Percentiles rank a stretch among this genome's conserved stretches.
phyloP scores from a whole-genome alignment of 306 rosid genomes.

The Macrotyloma uniflorum region DNA sequence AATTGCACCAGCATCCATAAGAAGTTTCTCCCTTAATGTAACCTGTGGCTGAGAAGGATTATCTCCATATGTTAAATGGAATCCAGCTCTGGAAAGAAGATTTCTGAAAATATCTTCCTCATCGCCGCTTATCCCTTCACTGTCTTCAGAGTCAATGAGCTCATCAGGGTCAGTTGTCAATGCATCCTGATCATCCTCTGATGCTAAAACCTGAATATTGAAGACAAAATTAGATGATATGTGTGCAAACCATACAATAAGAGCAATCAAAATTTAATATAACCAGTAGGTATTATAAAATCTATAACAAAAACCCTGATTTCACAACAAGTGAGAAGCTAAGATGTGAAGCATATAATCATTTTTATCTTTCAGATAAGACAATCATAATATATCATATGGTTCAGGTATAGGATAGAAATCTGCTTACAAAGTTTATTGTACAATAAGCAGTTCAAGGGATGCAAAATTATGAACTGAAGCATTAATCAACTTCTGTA shows the following conservation, averaged over 20 bases:
- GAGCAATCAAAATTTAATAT: constrained; percentile 3
- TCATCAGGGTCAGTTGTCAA: constrained; percentile 99
- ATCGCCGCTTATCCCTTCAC: constrained; percentile 96
- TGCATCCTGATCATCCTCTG: constrained; percentile 97
- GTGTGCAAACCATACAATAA: constrained; percentile 32
- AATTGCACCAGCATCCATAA: constrained; percentile 98
- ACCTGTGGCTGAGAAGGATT: constrained; percentile 97
- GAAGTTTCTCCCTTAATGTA: constrained; percentile 89
- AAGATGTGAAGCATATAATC: not conserved
- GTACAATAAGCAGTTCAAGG: constrained; percentile 41
- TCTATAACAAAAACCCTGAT: constrained; percentile 22
- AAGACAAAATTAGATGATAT: constrained; percentile 41
- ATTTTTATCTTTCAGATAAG: constrained; percentile 6
- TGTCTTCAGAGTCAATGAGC: constrained; percentile 90
- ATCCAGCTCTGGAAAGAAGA: constrained; percentile 96
- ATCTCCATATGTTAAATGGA: constrained; percentile 96
- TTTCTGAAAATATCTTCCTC: constrained; percentile 97
- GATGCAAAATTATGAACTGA: constrained; percentile 39
- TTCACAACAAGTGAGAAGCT: constrained; percentile 24
- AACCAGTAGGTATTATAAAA: constrained; percentile 7
- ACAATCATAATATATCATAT: constrained; percentile 9
- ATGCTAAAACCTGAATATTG: constrained; percentile 80
- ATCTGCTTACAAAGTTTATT: constrained; percentile 38
- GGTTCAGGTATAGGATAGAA: constrained; percentile 38
- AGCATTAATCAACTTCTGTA: constrained; percentile 43